Evolutionary conservation across 164 flowering plant species (phyloP).

Genomic region (Magnolia kwangsiensis): DNA sequence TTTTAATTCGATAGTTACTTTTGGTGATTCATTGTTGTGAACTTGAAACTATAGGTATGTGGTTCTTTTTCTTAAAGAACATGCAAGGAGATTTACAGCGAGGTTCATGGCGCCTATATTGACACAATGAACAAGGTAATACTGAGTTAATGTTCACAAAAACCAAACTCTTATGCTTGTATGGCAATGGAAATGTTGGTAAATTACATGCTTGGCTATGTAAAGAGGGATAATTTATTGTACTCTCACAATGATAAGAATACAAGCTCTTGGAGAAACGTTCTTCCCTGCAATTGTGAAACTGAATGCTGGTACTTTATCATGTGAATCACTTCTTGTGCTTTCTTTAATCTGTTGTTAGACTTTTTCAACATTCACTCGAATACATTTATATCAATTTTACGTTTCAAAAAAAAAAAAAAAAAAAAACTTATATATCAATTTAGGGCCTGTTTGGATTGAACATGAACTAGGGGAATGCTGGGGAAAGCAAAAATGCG

Average conservation of each 20-base stretch:
- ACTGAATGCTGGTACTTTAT: too few species aligned
- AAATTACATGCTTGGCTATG: not conserved
- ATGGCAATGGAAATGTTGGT: not conserved
- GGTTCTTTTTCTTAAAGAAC: slow-evolving; percentile 82
- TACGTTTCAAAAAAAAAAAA: too few species aligned
- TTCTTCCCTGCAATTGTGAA: too few species aligned
- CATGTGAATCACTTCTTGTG: too few species aligned
- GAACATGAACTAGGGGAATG: too few species aligned
- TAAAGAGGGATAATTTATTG: not conserved
- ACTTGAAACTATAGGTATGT: slow-evolving; percentile 50
- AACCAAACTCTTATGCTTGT: not conserved
- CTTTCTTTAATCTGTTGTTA: too few species aligned
- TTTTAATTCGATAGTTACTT: not conserved
- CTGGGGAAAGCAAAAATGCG: too few species aligned
- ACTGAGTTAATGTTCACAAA: not conserved
- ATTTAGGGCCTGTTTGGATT: too few species aligned
- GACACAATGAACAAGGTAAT: slow-evolving; percentile 95
- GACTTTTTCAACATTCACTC: too few species aligned
- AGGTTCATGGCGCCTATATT: slow-evolving; percentile 87
- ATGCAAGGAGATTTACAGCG: slow-evolving; percentile 78
- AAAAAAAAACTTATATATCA: too few species aligned
- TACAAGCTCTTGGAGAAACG: not conserved
- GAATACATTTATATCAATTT: too few species aligned
- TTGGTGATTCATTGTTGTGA: not conserved
- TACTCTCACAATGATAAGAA: not conserved